Evolutionary conservation across 1,284 basidiomycete genomes (phyloP), one percentile per base, ranked within the genome.

Genomic region (Ceratobasidium sp.): DNA sequence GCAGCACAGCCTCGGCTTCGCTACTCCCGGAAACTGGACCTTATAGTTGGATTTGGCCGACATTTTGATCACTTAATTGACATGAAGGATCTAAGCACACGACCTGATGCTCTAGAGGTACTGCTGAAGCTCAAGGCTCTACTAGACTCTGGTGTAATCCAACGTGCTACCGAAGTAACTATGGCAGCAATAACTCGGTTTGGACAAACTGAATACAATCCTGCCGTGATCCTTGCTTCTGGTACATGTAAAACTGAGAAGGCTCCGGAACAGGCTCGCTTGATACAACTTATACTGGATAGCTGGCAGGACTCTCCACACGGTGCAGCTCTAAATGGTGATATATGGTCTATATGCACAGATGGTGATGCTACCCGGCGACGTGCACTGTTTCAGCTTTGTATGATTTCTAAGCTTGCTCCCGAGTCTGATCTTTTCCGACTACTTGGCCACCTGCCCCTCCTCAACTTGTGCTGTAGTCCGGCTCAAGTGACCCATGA

Each of bases 191-290:
- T 73, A 33, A 44, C 71, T 20, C 39, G n/a, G 3, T 73, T 73
- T 73, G 71, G 71, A 12, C 42, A 53, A 18, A 63, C 56, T 33
- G 28, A 64, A 46, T 73, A 73, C 40, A 63, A 33, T 28, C n/a
- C 71, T 20, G 3, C 60, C 1, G 20, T 73, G 39, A 61, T 73
- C 5, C 6, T 61, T 9, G 71, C 60, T 1, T 73, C 71, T 51
- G 23, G 20, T 15, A 73, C 71, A 49, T 73, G 71, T 26, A 73
- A 73, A 39, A 64, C 71, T 13, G 71, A 73, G 28, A 63, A 61
- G 20, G 2, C 44, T 13, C 15, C 15, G 3, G 51, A 56, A 5
- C 71, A 73, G 39, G 20, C 40, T 33, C 4, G 67, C 28, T 69
- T 23, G 18, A 33, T 73, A 63, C 18, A 13, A 2, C 20, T 73